Evolutionary conservation across 1,284 basidiomycete genomes (phyloP).

Genomic region (Fomitiporia mediterranea): DNA sequence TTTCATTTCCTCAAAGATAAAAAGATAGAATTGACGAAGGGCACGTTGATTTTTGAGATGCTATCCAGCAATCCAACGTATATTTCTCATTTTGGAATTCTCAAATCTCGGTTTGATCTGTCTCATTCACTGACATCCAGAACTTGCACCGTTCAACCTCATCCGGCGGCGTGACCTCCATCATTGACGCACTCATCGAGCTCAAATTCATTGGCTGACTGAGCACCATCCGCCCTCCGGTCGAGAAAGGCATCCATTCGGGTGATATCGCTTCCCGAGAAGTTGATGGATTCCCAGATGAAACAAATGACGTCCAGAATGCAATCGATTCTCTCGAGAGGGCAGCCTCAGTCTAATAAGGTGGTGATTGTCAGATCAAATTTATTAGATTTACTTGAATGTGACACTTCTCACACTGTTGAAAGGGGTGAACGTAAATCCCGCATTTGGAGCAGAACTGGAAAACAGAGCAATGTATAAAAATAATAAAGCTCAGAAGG

Average conservation of each 20-base stretch:
- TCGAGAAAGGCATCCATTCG: conserved; percentile 28
- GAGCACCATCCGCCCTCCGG: conserved; percentile 25
- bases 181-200: conserved; percentile 23
- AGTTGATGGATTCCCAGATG: conserved; percentile 33
- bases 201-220: conserved; percentile 20
- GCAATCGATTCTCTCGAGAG: conserved; percentile 39
- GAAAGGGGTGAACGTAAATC: conserved; percentile 36
- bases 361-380: background rate
- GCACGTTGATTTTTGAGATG: too few species aligned
- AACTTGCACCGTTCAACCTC: conserved; percentile 36
- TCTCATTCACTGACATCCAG: conserved; percentile 37
- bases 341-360: conserved; percentile 35
- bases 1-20: too few species aligned
- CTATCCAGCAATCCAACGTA: too few species aligned
- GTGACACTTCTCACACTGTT: conserved; percentile 31
- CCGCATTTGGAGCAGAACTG: conserved; percentile 32
- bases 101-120: conserved; percentile 26
- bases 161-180: conserved; percentile 31
- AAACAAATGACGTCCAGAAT: conserved; percentile 43
- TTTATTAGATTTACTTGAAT: background rate
- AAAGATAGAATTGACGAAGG: too few species aligned
- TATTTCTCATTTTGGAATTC: too few species aligned
- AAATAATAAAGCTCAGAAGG: conserved; percentile 17
- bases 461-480: background rate
- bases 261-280: conserved; percentile 31